Conservation (phyloP, 169 alveolate genomes). For the Ichthyophthirius multifiliis region DNA sequence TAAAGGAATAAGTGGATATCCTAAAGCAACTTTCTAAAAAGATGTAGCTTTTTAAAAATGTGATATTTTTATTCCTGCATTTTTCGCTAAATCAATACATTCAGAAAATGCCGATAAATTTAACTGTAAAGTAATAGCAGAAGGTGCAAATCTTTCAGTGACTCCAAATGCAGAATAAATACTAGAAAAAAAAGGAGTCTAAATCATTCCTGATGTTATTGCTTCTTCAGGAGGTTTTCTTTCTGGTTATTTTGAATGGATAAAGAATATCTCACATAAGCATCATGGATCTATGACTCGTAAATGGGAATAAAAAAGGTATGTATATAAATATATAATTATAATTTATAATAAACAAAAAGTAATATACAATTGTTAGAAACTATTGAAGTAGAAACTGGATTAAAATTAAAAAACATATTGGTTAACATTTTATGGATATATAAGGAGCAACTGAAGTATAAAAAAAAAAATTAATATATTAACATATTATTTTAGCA, state of each 20-base stretch:
- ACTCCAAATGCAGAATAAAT: slow-evolving; percentile 61
- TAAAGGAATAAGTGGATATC: neutral
- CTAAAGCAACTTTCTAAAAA: neutral
- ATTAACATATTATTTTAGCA: neutral
- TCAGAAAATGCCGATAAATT: slow-evolving; percentile 41
- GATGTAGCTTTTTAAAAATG: slow-evolving; percentile 28
- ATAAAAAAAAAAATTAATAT: neutral
- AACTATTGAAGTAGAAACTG: neutral
- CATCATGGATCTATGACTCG: slow-evolving; percentile 36
- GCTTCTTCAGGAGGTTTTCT: slow-evolving; percentile 37
- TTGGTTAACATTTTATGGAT: neutral
- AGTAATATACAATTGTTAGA: neutral
- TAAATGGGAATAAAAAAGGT: slow-evolving; percentile 41
- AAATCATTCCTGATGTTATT: slow-evolving; percentile 30
- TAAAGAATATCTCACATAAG: slow-evolving; percentile 31
- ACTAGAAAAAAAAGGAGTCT: slow-evolving; percentile 16
- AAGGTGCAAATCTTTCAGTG: slow-evolving; percentile 69
- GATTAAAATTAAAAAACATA: neutral
- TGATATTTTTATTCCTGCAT: slow-evolving; percentile 48
- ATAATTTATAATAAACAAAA: neutral
- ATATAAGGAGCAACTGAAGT: slow-evolving; percentile 18
- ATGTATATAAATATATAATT: neutral
- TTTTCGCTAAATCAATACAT: slow-evolving; percentile 28
- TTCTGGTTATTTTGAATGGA: slow-evolving; percentile 36
- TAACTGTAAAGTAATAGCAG: slow-evolving; percentile 58